Evolutionary conservation across 2,329 filamentous ascomycete species (phyloP), one percentile per base, ranked within the genome.

Genomic region (Cladophialophora chaetospira): DNA sequence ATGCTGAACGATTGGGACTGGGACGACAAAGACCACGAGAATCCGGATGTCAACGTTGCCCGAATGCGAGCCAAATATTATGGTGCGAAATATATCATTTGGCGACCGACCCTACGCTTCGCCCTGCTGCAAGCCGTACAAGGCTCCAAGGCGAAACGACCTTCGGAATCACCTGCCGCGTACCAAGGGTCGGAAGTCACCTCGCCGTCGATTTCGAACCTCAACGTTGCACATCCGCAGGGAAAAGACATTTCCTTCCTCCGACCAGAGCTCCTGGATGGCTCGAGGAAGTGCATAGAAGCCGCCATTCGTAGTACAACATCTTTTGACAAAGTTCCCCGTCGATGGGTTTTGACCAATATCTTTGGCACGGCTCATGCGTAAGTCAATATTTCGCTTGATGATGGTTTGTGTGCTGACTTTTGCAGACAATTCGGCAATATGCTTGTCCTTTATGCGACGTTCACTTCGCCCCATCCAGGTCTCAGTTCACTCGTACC

Each of bases 301-400:
- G 89, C 91, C 5, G 84, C 96, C 1, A 85, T 96, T 51, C 80
- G 88, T 68, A 97, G 93, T 70, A 97, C 93, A 0, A 82, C 85
- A 53, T 90, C 91, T 0, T 96, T 97, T 69, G 83, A 88, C 69
- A 79, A 79, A 1, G 79, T 89, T 23, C 73, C 71, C 23, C 75
- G 82, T 60, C 83, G 91, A 26, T 84, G 89, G 6, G 87, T 97
- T 49, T 86, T 97, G 53, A 97, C 93, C n/a, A 97, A 97, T 67
- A 87, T 96, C 21, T 96, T 96, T 73, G 92, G 93, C 50, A 97
- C 93, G 15, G 88, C 91, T 61, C 93, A 97, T 79, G 92, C 93
- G 89, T 96, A 88, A 84, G 90, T 85, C 26, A 8, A 31, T 36
- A 10, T 31, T 21, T 28, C 11, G 44, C 36, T 53, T 15, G 10